Evolutionary conservation across 352 stramenopile genomes (phyloP), one percentile per base, ranked within the genome.

Genomic region (Globisporangium spinosum): DNA sequence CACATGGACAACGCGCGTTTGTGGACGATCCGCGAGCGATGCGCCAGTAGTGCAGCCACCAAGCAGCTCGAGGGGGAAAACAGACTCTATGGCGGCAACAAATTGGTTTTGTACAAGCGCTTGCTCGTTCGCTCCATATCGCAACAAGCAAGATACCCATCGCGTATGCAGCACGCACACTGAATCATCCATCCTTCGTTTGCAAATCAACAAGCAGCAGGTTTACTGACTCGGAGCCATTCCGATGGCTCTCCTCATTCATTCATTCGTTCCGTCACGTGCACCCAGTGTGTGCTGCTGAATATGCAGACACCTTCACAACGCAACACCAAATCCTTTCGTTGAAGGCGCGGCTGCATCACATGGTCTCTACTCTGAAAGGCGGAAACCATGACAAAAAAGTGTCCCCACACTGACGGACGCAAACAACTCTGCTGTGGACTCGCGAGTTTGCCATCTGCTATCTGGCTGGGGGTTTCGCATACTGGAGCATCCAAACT

Each of bases 21-120:
- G 54, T 59, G 54, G 54, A 29, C 54, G 54, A 59, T 59, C 20
- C 27, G 15, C 9, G 12, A 38, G 54, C 54, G 6, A 2, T 25
- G 54, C 54, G 54, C 54, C 40, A 59, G 54, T 40, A 59, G 54
- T 40, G 54, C 54, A 59, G 27, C 54, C 54, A 59, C 27, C 10
- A 59, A 43, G 15, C 54, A 9, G 29, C 27, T 13, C 54, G 35
- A 40, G 13, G 13, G 4, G 35, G 2, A 23, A 34, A 59, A 43
- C 54, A 59, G 15, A 22, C 27, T 27, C 54, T 2, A 7, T 40
- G 40, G 25, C 25, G 1, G 15, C 15, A 59, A n/a, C 54, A 59
- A 25, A 2, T 27, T 59, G 54, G 54, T 40, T 59, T 59, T 2
- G 54, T 6, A 7, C 54, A 59, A 59, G 13, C 7, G n/a, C 47